A percentile compares a stretch with the other conserved stretches of the same genome.
Evolutionary conservation across 2,329 filamentous ascomycete species (phyloP).

Genomic region (Paraphoma chrysanthemicola): DNA sequence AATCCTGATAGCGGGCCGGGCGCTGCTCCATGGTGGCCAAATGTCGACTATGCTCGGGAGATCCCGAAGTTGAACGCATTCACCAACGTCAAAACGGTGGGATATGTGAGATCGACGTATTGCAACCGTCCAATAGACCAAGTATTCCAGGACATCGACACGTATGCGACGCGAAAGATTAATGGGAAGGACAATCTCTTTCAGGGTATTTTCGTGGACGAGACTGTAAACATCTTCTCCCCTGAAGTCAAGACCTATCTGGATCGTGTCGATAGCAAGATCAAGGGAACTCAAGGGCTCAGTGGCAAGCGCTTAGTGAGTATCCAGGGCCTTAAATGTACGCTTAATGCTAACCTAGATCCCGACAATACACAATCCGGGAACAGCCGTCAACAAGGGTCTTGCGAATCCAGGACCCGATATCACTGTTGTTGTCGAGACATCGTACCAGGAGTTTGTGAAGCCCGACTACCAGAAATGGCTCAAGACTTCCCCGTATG

Average conservation of each 20-base stretch:
- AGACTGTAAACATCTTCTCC: conserved; percentile 49
- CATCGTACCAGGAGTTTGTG: conserved; percentile 22
- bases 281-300: conserved; percentile 12
- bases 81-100: conserved; percentile 58
- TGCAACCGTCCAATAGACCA: conserved; percentile 33
- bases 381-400: conserved; percentile 28
- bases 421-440: conserved; percentile 35
- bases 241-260: conserved; percentile 25
- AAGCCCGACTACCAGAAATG: conserved; percentile 31
- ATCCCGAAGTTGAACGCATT: conserved; percentile 50
- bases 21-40: conserved; percentile 49
- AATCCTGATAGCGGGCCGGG: conserved; percentile 59
- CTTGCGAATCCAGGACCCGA: conserved; percentile 33
- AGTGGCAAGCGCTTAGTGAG: conserved; percentile 17
- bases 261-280: conserved; percentile 22
- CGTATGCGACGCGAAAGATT: conserved; percentile 50
- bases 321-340: not conserved
- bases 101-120: conserved; percentile 60
- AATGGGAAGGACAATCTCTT: conserved; percentile 41
- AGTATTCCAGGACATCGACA: conserved; percentile 50
- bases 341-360: not conserved
- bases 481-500: conserved; percentile 31
- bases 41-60: conserved; percentile 55
- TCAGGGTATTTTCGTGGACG: conserved; percentile 61
- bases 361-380: conserved; percentile 40